These are phyloP conservation scores for Apiospora sp. DNA, from an alignment of 2,329 filamentous ascomycete genomes.

Conservation along the genomic window DNA sequence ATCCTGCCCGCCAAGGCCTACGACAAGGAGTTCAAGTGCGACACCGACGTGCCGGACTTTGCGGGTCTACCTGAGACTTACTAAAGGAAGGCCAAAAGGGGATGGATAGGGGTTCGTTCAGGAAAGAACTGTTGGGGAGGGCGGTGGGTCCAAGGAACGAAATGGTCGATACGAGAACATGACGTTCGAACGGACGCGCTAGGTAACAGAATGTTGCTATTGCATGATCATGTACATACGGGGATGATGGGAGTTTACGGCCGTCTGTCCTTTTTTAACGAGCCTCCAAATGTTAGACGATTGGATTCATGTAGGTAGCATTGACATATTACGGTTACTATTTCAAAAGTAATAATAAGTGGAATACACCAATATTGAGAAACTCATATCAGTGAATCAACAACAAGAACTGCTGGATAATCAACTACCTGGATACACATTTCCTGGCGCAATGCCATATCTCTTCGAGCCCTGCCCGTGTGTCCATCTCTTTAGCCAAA, in stretches of 20 bases:
- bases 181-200: too few species aligned
- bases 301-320: slow-evolving; percentile 16
- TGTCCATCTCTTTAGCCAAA: neutral
- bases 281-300: neutral
- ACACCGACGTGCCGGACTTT: slow-evolving; percentile 63
- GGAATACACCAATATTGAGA: neutral
- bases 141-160: neutral
- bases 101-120: neutral
- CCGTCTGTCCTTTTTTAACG: neutral
- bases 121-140: neutral
- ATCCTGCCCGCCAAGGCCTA: slow-evolving; percentile 82
- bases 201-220: neutral
- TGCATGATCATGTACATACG: slow-evolving; percentile 14
- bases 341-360: neutral
- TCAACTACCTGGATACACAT: neutral
- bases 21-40: slow-evolving; percentile 74
- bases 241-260: neutral
- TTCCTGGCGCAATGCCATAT: neutral
- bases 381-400: neutral
- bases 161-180: neutral
- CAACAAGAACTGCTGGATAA: neutral
- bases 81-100: slow-evolving; percentile 38
- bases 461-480: neutral
- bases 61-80: slow-evolving; percentile 58
- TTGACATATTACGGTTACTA: neutral